A percentile compares a stretch with the other conserved stretches of the same genome.
Evolutionary conservation across 305 asterid genomes (phyloP).

Genomic region (Striga hermonthica): DNA sequence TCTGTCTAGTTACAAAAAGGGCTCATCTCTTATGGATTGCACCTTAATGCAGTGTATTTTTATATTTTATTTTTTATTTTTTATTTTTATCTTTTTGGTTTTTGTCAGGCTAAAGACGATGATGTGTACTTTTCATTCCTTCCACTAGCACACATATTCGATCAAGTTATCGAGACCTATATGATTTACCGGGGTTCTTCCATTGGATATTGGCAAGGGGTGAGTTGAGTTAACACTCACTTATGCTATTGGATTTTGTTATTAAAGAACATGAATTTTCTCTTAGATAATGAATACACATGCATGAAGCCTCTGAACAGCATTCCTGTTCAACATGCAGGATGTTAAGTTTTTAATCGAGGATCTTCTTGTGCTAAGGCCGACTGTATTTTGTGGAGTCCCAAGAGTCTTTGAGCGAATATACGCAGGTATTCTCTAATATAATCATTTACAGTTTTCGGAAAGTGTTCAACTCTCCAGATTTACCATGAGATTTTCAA

Average conservation of each 20-base stretch:
- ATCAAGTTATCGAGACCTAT: constrained; percentile 63
- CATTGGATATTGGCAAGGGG: constrained; percentile 99
- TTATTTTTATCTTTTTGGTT: not conserved
- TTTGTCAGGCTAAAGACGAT: constrained; percentile 54
- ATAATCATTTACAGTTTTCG: no score
- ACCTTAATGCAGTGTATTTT: no score
- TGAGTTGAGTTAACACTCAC: constrained; percentile 34
- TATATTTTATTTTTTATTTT: no score
- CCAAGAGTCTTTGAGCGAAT: constrained; percentile 86
- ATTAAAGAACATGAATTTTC: not conserved
- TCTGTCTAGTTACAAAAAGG: no score
- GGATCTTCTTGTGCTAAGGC: constrained; percentile 79
- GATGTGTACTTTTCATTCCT: constrained; percentile 86
- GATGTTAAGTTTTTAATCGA: constrained; percentile 79
- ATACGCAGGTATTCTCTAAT: constrained; percentile 51
- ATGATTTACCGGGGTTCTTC: constrained; percentile 52
- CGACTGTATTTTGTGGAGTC: constrained; percentile 88
- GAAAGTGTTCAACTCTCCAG: no score
- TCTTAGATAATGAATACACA: not conserved
- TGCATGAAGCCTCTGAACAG: constrained; percentile 10
- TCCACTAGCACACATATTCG: constrained; percentile 83
- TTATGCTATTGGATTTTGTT: not conserved
- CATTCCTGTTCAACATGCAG: constrained; percentile 41
- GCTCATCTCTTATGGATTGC: no score
- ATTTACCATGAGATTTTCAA: no score